Base-by-base conservation (phyloP, 2,329 filamentous ascomycete genomes). In the Cadophora gregata region DNA sequence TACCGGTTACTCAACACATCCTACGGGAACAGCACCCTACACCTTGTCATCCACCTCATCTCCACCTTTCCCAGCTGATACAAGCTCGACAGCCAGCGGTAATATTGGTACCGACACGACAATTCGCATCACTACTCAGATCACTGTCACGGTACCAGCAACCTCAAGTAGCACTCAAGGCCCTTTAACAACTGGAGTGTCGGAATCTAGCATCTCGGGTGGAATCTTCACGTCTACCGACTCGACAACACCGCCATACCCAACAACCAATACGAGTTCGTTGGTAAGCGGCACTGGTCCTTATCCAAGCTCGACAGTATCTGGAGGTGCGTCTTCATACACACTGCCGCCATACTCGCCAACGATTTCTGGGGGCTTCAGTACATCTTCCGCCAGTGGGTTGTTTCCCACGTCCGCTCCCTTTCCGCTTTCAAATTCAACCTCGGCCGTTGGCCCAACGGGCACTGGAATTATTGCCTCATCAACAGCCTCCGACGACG, bases 401-500 rank as follows among this genome's bases (percentile, higher is more conserved):
- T 19, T 53, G 27, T 61, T 61, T 31, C 64, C 50, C n/a, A 64
- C 68, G 16, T 64, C 68, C 48, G 48, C 48, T 21, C 65, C 67
- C 24, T 68, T 64, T 21, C 63, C 63, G 5, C 33, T 60, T 12
- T 42, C n/a, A 25, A 71, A 68, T 31, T 36, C 59, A 27, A 68
- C 51, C 24, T 61, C 59, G 5, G 12, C 47, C 10, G 38, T 50
- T 25, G 59, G 55, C 4, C 59, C 67, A 29, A 69, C 69, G 33
- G 64, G 51, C 8, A 64, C 66, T 24, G 42, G 29, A 29, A 64
- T 59, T 27, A 19, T 36, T 47, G 25, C 66, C 48, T 50, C 59
- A 27, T 62, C 45, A 6, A 24, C 59, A 16, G 10, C 29, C 9
- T 33, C 45, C 2, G 7, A 31, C 10, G 21, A 36, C 12, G 59